Evolutionary conservation across 116 monocot genomes (phyloP).

Genomic region (Zostera marina): DNA sequence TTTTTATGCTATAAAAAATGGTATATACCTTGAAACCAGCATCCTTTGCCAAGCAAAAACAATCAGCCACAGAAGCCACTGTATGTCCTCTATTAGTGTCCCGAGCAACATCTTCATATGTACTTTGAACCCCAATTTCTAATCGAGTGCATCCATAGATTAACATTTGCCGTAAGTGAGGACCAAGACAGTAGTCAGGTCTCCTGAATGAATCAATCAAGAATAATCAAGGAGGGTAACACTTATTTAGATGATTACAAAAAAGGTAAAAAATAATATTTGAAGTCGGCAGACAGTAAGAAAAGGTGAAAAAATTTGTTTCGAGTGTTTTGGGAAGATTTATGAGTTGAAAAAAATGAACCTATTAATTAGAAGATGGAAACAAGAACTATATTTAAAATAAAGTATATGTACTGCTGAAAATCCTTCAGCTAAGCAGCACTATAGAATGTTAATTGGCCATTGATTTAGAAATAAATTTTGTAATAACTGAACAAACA

Average conservation of each 20-base stretch:
- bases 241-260: too few relatives aligned
- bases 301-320: conserved; percentile 5
- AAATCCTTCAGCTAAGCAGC: not conserved
- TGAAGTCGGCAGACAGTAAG: not conserved
- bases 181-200: conserved; percentile 95
- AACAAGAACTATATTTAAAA: conserved; percentile 1
- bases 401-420: not conserved
- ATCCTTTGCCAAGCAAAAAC: conserved; percentile 99
- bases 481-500: too few relatives aligned
- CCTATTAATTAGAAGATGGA: too few relatives aligned
- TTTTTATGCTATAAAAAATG: not conserved
- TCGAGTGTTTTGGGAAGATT: not conserved
- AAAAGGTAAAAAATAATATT: too few relatives aligned
- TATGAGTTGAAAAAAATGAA: too few relatives aligned
- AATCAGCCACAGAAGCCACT: conserved; percentile 97
- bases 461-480: too few relatives aligned
- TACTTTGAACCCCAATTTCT: conserved; percentile 98
- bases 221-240: too few relatives aligned
- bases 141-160: conserved; percentile 93
- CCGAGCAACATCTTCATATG: conserved; percentile 99
- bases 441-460: not conserved
- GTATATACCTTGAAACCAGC: conserved; percentile 88
- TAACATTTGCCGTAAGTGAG: conserved; percentile 96
- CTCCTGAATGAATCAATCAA: conserved; percentile 36
- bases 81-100: conserved; percentile 99